Conservation (phyloP, 2,329 filamentous ascomycete species). For the Nectriaceae sp. region DNA sequence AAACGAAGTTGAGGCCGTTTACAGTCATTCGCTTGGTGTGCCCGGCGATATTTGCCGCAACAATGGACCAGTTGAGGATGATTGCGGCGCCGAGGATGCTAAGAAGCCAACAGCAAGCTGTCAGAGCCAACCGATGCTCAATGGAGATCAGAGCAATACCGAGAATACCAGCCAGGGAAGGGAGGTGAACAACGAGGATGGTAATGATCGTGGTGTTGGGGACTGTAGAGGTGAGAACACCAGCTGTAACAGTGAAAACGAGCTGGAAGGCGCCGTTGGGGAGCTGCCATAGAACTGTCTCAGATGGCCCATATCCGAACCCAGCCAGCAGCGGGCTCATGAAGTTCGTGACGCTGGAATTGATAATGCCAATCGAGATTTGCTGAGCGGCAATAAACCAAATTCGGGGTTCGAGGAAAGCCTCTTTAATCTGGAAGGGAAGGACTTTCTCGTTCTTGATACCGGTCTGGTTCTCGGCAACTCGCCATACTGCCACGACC, state of each 20-base stretch:
- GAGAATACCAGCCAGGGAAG: constrained; percentile 45
- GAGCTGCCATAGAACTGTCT: constrained; percentile 6
- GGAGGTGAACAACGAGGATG: constrained; percentile 12
- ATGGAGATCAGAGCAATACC: constrained; percentile 50
- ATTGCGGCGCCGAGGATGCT: constrained; percentile 51
- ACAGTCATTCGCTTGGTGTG: constrained; percentile 54
- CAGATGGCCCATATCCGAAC: constrained; percentile 6
- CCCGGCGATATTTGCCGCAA: constrained; percentile 47
- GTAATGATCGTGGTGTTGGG: background rate
- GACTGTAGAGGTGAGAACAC: background rate
- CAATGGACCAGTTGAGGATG: constrained; percentile 53
- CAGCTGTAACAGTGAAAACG: background rate
- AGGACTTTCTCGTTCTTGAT: constrained; percentile 6
- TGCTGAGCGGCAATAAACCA: constrained; percentile 8
- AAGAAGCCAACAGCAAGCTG: constrained; percentile 55
- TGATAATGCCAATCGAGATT: constrained; percentile 7
- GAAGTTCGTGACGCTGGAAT: constrained; percentile 10
- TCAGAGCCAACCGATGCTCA: constrained; percentile 47
- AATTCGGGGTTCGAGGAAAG: constrained; percentile 3
- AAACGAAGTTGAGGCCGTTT: constrained; percentile 50
- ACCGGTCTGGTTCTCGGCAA: constrained; percentile 6
- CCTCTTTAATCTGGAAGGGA: constrained; percentile 8
- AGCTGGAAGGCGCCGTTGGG: constrained; percentile 8
- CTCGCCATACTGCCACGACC: constrained; percentile 5
- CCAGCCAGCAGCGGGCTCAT: constrained; percentile 8